Evolutionary conservation across 495 filamentous ascomycete genomes (phyloP), one percentile per base, ranked within the genome.

Genomic region (Penicillium turbatum): DNA sequence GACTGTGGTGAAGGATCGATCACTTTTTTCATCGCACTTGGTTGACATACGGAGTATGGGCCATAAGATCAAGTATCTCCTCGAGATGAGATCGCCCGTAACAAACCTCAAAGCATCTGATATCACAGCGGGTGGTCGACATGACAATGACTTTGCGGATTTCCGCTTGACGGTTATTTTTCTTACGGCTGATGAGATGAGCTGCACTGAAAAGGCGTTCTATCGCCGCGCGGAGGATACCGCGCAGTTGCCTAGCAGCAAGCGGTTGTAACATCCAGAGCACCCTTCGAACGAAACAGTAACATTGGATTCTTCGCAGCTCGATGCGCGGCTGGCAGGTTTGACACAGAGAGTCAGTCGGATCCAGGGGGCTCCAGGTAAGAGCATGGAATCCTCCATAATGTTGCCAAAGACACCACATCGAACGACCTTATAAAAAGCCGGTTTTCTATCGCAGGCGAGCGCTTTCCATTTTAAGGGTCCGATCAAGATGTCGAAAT

Each of bases 351-450:
- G 63, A 11, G 71, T 91, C 4, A 83, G 82, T 58, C 60, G 86
- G 1, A 85, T 91, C 12, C 87, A 92, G 67, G 88, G 89, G 0
- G 88, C 89, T 0, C 88, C 88, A 67, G 87, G 86, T 86, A 73
- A 39, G 71, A 31, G 17, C 11, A 39, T 13, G 5, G 9, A 38
- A 37, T 17, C 11, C 47, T 92, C 1, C 66, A 81, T 54, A 69
- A 84, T 19, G 60, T 71, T 37, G 80, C 82, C 0, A 35, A 48
- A 0, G 65, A 82, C 48, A 79, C n/a, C n/a, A n/a, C n/a, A n/a
- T n/a, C n/a, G n/a, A n/a, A 69, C 37, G 86, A 92, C 48, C 68
- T 91, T 0, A 68, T 89, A n/a, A 59, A 75, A 1, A n/a, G 85
- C 86, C 7, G 87, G 88, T 0, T 53, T 89, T 1, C 24, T 90